These are phyloP conservation scores for Huntiella omanensis DNA, from an alignment of 2,329 filamentous ascomycete genomes.

Conservation along the genomic window DNA sequence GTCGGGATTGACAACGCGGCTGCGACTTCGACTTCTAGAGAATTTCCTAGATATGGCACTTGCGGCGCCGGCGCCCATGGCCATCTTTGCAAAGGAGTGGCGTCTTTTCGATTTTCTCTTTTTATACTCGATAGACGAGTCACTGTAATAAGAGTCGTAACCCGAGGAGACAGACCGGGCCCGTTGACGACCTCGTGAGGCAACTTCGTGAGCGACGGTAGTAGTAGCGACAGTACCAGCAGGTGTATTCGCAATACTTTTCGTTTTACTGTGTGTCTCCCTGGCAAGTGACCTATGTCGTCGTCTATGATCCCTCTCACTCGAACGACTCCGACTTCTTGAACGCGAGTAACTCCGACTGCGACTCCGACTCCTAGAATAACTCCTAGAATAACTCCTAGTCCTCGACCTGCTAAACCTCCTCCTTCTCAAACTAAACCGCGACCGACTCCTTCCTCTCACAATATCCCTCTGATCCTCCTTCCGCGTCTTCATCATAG, in stretches of 20 bases:
- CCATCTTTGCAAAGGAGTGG: too few species aligned
- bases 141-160: background rate
- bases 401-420: background rate
- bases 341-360: background rate
- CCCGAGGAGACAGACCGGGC: constrained; percentile 8
- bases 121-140: background rate
- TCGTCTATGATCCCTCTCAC: too few species aligned
- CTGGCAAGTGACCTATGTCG: background rate
- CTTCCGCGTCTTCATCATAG: constrained; percentile 42
- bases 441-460: constrained; percentile 31
- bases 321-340: background rate
- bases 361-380: background rate
- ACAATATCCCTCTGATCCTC: constrained; percentile 37
- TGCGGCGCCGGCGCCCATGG: background rate
- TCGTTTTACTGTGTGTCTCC: constrained; percentile 30
- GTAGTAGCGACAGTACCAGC: constrained; percentile 40
- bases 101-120: too few species aligned
- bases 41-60: background rate
- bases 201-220: constrained; percentile 37
- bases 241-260: constrained; percentile 31
- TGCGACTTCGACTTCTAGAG: constrained; percentile 20
- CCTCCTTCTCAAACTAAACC: constrained; percentile 16
- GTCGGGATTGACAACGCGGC: constrained; percentile 20
- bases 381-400: background rate
- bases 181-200: constrained; percentile 24